Evolutionary conservation across 1,139 yeast genomes (phyloP).

Genomic region (Taiozyma sp.): DNA sequence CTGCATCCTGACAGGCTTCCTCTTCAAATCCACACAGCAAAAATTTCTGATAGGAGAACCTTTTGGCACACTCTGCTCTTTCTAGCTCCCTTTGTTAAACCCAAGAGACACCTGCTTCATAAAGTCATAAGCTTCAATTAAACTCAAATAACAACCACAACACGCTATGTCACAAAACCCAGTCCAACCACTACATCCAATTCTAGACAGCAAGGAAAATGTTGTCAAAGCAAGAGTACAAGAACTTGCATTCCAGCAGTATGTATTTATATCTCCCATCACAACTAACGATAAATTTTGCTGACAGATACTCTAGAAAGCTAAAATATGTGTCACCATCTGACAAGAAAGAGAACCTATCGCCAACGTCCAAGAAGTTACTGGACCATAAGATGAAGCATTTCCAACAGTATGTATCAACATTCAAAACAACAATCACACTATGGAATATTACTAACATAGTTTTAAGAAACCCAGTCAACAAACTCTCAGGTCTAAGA

Average conservation of each 20-base stretch:
- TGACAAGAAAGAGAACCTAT: constrained; percentile 23
- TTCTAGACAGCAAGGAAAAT: constrained; percentile 23
- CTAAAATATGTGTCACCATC: constrained; percentile 25
- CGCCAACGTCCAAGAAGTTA: constrained; percentile 25
- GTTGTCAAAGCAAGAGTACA: constrained; percentile 24
- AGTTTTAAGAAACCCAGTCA: constrained; percentile 19
- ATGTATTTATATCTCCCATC: constrained; percentile 4
- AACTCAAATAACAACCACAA: background rate
- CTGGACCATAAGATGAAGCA: constrained; percentile 23
- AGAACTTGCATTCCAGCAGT: constrained; percentile 23
- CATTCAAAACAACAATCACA: background rate
- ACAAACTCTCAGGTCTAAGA: constrained; percentile 23
- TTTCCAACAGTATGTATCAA: constrained; percentile 18
- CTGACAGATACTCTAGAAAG: constrained; percentile 17
- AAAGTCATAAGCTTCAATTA: background rate
- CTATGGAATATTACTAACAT: background rate
- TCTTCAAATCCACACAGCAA: background rate
- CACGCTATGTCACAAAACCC: constrained; percentile 17
- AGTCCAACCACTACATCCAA: constrained; percentile 25
- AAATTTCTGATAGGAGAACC: background rate
- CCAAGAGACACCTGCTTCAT: background rate
- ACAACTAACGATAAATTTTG: background rate
- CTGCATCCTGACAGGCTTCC: background rate
- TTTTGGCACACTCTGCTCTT: background rate
- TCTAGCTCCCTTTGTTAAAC: background rate